These are phyloP conservation scores for Lachnellula arida DNA, from an alignment of 2,329 filamentous ascomycete genomes.

Conservation along the genomic window DNA sequence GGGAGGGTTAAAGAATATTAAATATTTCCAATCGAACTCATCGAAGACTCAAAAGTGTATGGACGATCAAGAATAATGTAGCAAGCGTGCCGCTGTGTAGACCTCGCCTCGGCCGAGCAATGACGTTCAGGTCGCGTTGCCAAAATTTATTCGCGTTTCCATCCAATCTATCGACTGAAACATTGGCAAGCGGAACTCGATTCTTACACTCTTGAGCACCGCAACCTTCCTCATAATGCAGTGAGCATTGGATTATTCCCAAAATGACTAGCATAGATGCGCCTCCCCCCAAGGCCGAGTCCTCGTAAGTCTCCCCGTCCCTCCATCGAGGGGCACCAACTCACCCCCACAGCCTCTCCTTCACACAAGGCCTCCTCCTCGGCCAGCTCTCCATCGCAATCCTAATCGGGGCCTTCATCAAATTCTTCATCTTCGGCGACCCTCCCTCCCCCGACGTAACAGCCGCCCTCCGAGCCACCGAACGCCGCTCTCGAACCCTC, in stretches of 20 bases:
- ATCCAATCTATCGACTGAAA: not conserved
- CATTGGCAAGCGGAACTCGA: not conserved
- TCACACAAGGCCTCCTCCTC: slow-evolving; percentile 88
- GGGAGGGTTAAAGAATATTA: too few species aligned
- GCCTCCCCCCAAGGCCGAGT: slow-evolving; percentile 30
- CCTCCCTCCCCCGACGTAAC: slow-evolving; percentile 78
- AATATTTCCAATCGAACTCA: too few species aligned
- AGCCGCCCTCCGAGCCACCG: slow-evolving; percentile 68
- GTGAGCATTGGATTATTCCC: not conserved
- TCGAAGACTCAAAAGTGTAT: too few species aligned
- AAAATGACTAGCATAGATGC: slow-evolving; percentile 17
- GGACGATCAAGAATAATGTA: too few species aligned
- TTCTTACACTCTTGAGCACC: slow-evolving; percentile 5
- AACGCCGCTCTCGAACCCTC: slow-evolving; percentile 67
- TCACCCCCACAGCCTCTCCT: slow-evolving; percentile 61
- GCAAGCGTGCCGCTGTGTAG: too few species aligned
- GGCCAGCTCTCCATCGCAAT: slow-evolving; percentile 91
- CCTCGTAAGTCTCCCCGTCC: slow-evolving; percentile 35
- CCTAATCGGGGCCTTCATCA: slow-evolving; percentile 91
- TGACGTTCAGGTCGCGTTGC: slow-evolving; percentile 14
- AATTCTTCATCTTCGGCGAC: slow-evolving; percentile 99
- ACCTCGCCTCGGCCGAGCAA: slow-evolving; percentile 9
- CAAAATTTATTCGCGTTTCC: slow-evolving; percentile 9
- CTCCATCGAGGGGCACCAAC: not conserved
- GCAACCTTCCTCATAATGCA: not conserved